Percentiles rank a stretch among this genome's conserved stretches.
phyloP scores from a whole-genome alignment of 2,329 filamentous ascomycete species.

The Scytalidium sp. region DNA sequence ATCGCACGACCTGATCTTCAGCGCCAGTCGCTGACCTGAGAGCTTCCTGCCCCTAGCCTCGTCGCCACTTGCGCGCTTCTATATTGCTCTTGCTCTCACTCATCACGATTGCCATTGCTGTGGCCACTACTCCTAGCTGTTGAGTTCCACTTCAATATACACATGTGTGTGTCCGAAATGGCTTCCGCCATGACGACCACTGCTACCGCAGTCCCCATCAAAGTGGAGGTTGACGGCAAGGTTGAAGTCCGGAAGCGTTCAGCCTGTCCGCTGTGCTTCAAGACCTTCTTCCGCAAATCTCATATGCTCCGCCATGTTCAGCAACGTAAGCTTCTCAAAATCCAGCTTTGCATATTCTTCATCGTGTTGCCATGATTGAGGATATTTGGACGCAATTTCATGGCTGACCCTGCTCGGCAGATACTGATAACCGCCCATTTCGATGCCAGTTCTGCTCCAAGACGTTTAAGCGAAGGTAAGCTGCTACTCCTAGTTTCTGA shows the following conservation, averaged over 20 bases:
- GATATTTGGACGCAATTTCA: too few relatives aligned
- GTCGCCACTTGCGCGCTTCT: too few relatives aligned
- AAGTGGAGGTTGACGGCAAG: background rate
- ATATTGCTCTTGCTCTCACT: too few relatives aligned
- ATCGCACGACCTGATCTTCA: background rate
- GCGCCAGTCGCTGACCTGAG: background rate
- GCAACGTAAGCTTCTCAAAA: slow-evolving; percentile 20
- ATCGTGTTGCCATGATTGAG: too few relatives aligned
- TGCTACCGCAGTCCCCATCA: background rate
- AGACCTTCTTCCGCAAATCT: slow-evolving; percentile 30
- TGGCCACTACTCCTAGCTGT: too few relatives aligned
- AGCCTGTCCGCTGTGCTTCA: slow-evolving; percentile 18
- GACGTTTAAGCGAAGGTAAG: slow-evolving; percentile 30
- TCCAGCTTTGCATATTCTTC: too few relatives aligned
- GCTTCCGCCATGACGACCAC: background rate
- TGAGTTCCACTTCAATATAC: background rate
- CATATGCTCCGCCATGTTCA: slow-evolving; percentile 29
- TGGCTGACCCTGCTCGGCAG: slow-evolving; percentile 10
- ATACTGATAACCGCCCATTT: slow-evolving; percentile 27
- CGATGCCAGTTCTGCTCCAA: slow-evolving; percentile 31
- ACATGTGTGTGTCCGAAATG: background rate
- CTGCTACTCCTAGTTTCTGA: background rate
- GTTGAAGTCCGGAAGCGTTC: background rate
- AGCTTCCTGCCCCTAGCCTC: background rate
- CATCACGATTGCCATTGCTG: too few relatives aligned